These are phyloP conservation scores for Arachis monticola DNA, from an alignment of 331 rosid species.

Conservation along the genomic window DNA sequence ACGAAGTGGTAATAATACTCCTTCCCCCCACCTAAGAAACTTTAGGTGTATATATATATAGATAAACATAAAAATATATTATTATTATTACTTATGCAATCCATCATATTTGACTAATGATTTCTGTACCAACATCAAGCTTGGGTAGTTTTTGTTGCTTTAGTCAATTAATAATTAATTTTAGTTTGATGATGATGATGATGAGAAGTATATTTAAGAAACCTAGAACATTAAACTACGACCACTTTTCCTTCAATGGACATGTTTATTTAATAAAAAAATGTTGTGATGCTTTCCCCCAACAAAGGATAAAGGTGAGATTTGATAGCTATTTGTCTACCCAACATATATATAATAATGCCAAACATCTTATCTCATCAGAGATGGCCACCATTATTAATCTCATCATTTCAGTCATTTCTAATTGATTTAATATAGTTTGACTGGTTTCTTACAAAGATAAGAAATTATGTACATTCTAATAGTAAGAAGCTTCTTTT, in stretches of 20 bases:
- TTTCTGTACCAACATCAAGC: slow-evolving; percentile 1
- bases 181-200: no score
- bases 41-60: slow-evolving; percentile 5
- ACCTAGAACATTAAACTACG: neutral
- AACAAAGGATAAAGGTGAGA: neutral
- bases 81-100: neutral
- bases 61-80: neutral
- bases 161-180: neutral
- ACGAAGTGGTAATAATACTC: slow-evolving; percentile 9
- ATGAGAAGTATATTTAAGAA: neutral
- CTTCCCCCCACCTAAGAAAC: slow-evolving; percentile 18
- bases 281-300: neutral
- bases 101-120: slow-evolving; percentile 30
- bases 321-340: neutral
- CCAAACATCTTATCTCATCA: neutral
- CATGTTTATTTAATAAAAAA: neutral
- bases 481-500: no score
- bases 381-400: neutral
- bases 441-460: neutral
- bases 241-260: neutral
- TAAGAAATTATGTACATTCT: neutral
- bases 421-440: slow-evolving; percentile 10
- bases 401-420: neutral
- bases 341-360: slow-evolving; percentile 4
- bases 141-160: neutral